These are phyloP conservation scores for Trichoderma aggressivum DNA, from an alignment of 2,329 filamentous ascomycete genomes.

Conservation along the genomic window DNA sequence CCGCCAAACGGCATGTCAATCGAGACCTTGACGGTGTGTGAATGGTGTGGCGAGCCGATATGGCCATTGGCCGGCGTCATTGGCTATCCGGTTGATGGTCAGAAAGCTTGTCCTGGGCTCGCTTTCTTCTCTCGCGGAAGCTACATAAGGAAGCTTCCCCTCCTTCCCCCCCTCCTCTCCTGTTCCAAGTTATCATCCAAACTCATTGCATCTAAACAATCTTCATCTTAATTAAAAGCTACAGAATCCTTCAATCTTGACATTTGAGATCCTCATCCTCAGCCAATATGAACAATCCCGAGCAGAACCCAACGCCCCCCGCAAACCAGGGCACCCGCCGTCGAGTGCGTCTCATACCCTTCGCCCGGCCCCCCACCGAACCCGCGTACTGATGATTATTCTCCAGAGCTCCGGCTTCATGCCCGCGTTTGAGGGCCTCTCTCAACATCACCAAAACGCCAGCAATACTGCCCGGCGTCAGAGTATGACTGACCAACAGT, in stretches of 20 bases:
- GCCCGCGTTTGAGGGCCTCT: conserved; percentile 48
- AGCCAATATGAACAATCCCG: conserved; percentile 21
- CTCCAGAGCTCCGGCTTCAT: conserved; percentile 45
- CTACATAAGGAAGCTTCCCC: conserved; percentile 18
- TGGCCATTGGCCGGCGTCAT: conserved; percentile 17
- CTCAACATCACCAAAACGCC: conserved; percentile 47
- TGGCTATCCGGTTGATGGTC: conserved; percentile 9
- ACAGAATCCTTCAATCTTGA: neutral
- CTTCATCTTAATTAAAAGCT: neutral
- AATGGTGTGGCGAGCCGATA: conserved; percentile 14
- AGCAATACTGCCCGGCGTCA: conserved; percentile 49
- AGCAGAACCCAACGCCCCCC: conserved; percentile 26
- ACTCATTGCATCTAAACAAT: neutral
- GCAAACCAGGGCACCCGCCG: conserved; percentile 27
- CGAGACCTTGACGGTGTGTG: neutral
- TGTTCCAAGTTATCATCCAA: neutral
- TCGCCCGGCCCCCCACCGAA: neutral
- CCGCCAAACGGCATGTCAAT: conserved; percentile 8
- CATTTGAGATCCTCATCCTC: neutral
- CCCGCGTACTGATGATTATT: neutral
- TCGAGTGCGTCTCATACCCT: conserved; percentile 24
- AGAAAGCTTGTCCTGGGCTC: conserved; percentile 18
- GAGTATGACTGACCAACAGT: conserved; percentile 53
- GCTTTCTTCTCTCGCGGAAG: neutral
- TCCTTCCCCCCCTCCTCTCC: neutral